A percentile compares a stretch with the other conserved stretches of the same genome.
phyloP scores from a whole-genome alignment of 495 filamentous ascomycete species.

The Trichoderma erinaceum region DNA sequence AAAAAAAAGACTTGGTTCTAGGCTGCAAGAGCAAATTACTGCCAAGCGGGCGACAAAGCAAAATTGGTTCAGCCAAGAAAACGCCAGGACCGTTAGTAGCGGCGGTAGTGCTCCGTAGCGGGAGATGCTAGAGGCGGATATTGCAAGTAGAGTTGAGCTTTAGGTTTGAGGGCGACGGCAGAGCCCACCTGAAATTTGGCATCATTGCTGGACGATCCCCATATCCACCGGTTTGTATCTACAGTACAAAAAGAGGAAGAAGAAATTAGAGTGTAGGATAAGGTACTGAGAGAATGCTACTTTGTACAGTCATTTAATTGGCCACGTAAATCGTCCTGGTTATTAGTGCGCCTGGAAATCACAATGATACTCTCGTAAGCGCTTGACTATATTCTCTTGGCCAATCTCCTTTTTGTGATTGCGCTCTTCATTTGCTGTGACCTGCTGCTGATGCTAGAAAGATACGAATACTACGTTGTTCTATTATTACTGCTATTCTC shows the following conservation, averaged over 20 bases:
- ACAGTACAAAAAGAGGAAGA: too few species aligned
- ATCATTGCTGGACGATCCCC: neutral
- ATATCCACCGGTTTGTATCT: too few species aligned
- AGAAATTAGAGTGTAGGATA: too few species aligned
- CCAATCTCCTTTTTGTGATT: too few species aligned
- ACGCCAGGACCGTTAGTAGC: neutral
- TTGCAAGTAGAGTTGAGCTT: constrained; percentile 9
- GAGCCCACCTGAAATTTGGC: neutral
- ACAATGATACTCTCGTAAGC: neutral
- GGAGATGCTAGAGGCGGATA: constrained; percentile 7
- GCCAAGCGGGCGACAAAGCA: neutral
- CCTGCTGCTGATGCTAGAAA: neutral
- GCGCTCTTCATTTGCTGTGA: too few species aligned
- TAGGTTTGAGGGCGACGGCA: neutral
- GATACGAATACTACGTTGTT: neutral
- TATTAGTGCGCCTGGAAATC: too few species aligned
- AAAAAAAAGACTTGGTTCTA: neutral
- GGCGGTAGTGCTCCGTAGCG: neutral
- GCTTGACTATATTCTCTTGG: neutral
- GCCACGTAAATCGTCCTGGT: too few species aligned
- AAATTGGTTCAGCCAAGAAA: constrained; percentile 2
- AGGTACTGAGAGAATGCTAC: too few species aligned
- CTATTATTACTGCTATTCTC: too few species aligned
- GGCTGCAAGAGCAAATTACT: neutral
- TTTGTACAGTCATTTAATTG: too few species aligned